These are phyloP conservation scores for Aurinia saxatilis DNA, from an alignment of 345 rosid species.

Conservation along the genomic window DNA sequence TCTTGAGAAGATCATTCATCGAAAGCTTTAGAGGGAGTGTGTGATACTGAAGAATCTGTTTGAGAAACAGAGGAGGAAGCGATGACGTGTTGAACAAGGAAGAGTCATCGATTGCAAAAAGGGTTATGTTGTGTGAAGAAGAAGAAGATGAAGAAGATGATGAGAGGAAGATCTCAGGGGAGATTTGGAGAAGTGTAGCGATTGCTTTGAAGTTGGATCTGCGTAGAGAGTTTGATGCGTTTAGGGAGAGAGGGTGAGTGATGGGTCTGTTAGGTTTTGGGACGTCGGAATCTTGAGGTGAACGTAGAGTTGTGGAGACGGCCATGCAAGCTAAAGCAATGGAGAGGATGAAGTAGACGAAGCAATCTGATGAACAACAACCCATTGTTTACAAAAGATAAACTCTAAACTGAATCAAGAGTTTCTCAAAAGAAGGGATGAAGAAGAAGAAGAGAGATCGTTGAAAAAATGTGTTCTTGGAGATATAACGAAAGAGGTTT, in stretches of 20 bases:
- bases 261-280: constrained; percentile 4
- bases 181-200: constrained; percentile 50
- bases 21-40: constrained; percentile 46
- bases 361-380: constrained; percentile 34
- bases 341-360: constrained; percentile 51
- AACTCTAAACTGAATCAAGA: background rate
- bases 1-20: constrained; percentile 40
- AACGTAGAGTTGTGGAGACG: constrained; percentile 44
- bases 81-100: constrained; percentile 42
- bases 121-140: constrained; percentile 49
- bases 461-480: constrained; percentile 1
- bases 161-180: constrained; percentile 55
- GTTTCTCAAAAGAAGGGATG: background rate
- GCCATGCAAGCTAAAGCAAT: constrained; percentile 59
- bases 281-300: constrained; percentile 23
- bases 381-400: background rate
- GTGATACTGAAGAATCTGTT: constrained; percentile 66
- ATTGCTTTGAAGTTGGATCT: constrained; percentile 55
- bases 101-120: constrained; percentile 70
- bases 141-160: constrained; percentile 37
- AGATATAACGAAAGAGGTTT: background rate
- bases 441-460: constrained; percentile 14
- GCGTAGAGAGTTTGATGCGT: constrained; percentile 51
- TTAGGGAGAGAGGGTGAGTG: constrained; percentile 30
- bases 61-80: constrained; percentile 45